Evolutionary conservation across 169 alveolate species (phyloP), one percentile per base, ranked within the genome.

Genomic region (Plasmodium vivax): DNA sequence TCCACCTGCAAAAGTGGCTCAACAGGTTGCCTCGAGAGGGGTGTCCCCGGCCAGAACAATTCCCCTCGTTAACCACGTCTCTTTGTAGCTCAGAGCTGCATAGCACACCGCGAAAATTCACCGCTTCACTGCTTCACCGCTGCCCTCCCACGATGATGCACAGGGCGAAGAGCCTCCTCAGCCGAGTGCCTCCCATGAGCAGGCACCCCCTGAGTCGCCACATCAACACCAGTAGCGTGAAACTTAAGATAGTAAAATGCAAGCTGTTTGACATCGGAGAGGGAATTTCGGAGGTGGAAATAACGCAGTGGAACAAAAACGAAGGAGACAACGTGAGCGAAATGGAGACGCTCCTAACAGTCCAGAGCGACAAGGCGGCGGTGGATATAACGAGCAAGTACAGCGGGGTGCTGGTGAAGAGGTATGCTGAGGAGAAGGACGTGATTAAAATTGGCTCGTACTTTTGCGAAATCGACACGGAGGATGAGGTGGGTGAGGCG

Each of bases 291-390:
- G 98, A 98, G 92, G 99, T 98, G n/a, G 99, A 98, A 92, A 95
- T 98, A 38, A 96, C 98, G 82, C 97, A 98, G 85, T 98, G 99
- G 99, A 95, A 97, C 94, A 98, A 98, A 81, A 90, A 96, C 34
- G 98, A 93, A 58, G 99, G 99, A 12, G 99, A 98, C 83, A 91
- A 83, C 9, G 98, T 98, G 34, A 97, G 96, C 82, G 99, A 98
- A 98, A 98, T 98, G 98, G 99, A 98, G 51, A 96, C 98, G 4
- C 92, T 98, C 0, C 97, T 99, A 83, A 98, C 98, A 58, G 99
- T 98, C 12, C 98, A 98, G 92, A 98, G 99, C 36, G 99, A 98
- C 91, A 98, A 98, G 93, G 98, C 99, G 32, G 98, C 99, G 34
- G 99, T 98, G 10, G 97, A 98, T 84, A 98, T 98, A 94, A 98